Percentiles rank a stretch among this genome's conserved stretches.
Evolutionary conservation across 116 monocot species (phyloP).

Genomic region (Papilionanthe hybrid): DNA sequence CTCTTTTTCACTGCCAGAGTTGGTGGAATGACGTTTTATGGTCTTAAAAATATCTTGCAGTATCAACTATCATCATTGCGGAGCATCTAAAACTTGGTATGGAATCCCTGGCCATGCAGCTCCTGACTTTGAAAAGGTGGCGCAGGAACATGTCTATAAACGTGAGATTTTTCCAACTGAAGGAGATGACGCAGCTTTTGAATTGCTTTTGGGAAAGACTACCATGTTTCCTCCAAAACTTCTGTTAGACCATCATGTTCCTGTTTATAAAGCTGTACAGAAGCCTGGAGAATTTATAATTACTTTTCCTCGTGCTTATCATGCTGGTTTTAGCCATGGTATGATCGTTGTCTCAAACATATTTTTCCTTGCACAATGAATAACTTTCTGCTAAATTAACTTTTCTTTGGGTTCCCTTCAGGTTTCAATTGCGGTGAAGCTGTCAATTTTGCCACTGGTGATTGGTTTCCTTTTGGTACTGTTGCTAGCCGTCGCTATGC

Average conservation of each 20-base stretch:
- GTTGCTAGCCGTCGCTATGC: constrained; percentile 78
- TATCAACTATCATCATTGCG: constrained; percentile 99
- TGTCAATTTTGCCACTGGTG: constrained; percentile 87
- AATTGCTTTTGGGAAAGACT: constrained; percentile 89
- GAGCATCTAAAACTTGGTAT: constrained; percentile 98
- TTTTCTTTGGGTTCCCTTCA: constrained; percentile 11
- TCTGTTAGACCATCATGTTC: constrained; percentile 71
- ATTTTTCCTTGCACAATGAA: too few relatives aligned
- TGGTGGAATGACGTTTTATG: neutral
- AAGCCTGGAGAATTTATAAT: constrained; percentile 92
- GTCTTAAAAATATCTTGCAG: constrained; percentile 32
- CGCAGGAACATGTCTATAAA: constrained; percentile 63
- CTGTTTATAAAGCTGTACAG: constrained; percentile 93
- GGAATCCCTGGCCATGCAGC: constrained; percentile 93
- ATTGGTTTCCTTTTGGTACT: constrained; percentile 84
- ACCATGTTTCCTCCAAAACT: constrained; percentile 96
- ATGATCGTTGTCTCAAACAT: neutral
- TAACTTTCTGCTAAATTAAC: too few relatives aligned
- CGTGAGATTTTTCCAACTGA: constrained; percentile 53
- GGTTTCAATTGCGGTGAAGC: constrained; percentile 99
- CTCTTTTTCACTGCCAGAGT: neutral
- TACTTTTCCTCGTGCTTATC: constrained; percentile 95
- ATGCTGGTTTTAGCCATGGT: constrained; percentile 99
- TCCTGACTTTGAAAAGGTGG: constrained; percentile 68
- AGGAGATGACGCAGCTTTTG: constrained; percentile 77